Evolutionary conservation across 441 rosid genomes (phyloP).

Genomic region (Melastoma candidum): DNA sequence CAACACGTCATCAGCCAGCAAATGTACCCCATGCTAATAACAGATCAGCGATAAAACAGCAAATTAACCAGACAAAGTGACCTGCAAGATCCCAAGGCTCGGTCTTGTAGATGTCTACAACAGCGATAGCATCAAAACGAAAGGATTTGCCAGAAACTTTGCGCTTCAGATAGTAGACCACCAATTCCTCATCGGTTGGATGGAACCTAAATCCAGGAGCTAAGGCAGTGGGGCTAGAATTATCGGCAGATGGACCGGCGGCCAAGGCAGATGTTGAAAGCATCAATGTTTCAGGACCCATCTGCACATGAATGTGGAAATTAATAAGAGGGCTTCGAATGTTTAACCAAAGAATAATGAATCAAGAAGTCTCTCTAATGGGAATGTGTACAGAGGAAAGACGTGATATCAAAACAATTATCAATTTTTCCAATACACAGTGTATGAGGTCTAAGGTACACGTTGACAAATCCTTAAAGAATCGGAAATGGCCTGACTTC

Average conservation of each 20-base stretch:
- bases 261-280: slow-evolving; percentile 7
- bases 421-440: too few relatives aligned
- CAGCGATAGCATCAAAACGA: slow-evolving; percentile 62
- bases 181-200: slow-evolving; percentile 80
- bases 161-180: slow-evolving; percentile 70
- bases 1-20: neutral
- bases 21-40: neutral
- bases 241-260: slow-evolving; percentile 6
- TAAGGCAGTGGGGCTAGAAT: slow-evolving; percentile 32
- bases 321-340: too few relatives aligned
- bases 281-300: slow-evolving; percentile 7
- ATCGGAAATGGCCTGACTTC: too few relatives aligned
- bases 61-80: slow-evolving; percentile 8
- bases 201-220: slow-evolving; percentile 94
- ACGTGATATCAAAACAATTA: too few relatives aligned
- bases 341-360: too few relatives aligned
- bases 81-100: slow-evolving; percentile 93
- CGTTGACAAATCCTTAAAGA: too few relatives aligned
- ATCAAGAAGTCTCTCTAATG: too few relatives aligned
- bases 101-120: slow-evolving; percentile 78
- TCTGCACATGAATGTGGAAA: neutral
- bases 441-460: too few relatives aligned
- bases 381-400: too few relatives aligned
- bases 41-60: neutral
- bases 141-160: slow-evolving; percentile 59